Evolutionary conservation across 805 yeast genomes (phyloP), one percentile per base, ranked within the genome.

Genomic region (Candida bentonensis): DNA sequence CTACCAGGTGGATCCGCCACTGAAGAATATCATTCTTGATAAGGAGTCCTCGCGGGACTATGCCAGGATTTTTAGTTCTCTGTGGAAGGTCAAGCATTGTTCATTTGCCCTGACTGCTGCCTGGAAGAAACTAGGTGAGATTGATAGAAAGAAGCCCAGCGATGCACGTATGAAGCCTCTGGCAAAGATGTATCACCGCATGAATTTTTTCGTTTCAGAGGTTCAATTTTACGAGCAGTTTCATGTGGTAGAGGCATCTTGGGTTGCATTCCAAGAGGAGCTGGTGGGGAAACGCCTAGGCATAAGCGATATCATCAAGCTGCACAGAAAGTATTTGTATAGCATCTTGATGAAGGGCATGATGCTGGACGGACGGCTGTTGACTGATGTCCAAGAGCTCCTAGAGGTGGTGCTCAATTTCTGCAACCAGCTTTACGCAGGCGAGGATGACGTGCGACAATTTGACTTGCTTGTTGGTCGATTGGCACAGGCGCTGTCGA

Each of bases 51-150:
- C 67, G 22, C 63, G 68, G 17, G 69, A 69, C 41, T 89, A 89
- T 58, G 65, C 86, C 43, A 73, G 82, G 51, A 73, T 88, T 50
- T 92, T 89, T 67, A 85, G 87, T 53, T 84, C 86, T 54, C 60
- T 92, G 34, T 84, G 96, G 86, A 74, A 81, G 51, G 63, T 89
- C 21, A 75, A 79, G 47, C 79, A 84, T 49, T 70, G 79, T 15
- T 70, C 73, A 17, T 69, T 64, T 52, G 63, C 76, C 45, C 65
- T 82, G 46, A 68, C 69, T 43, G 51, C 52, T 3, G 65, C 68
- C 22, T 77, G 82, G 84, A 55, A 57, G 23, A 55, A 60, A 15
- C 49, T 55, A 20, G 41, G 44, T 17, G 43, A 22, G 7, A 43
- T 44, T 1, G 23, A 44, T 17, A 46, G 47, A n/a, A 39, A 40